Evolutionary conservation across 1,284 basidiomycete genomes (phyloP).

Genomic region (Pseudozyma sp.): DNA sequence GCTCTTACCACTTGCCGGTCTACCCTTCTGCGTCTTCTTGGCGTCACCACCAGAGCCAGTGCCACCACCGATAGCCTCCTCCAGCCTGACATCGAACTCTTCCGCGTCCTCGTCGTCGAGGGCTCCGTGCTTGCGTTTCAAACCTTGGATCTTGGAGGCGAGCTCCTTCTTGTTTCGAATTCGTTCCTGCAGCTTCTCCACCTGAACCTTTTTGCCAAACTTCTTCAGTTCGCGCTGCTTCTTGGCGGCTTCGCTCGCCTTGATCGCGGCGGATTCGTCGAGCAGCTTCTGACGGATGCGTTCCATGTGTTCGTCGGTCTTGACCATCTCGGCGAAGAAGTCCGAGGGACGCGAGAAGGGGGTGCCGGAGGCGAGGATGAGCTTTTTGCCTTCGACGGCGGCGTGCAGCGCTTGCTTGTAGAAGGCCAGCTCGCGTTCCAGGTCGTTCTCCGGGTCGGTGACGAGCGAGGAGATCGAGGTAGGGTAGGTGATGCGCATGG

Average conservation of each 20-base stretch:
- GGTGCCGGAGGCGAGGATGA: constrained; percentile 80
- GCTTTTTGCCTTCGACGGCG: constrained; percentile 79
- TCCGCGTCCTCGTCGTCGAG: constrained; percentile 72
- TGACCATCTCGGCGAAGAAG: constrained; percentile 99
- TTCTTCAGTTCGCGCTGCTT: constrained; percentile 95
- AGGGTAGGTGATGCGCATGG: constrained; percentile 58
- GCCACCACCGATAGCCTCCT: constrained; percentile 70
- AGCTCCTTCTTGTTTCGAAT: constrained; percentile 82
- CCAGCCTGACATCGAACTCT: constrained; percentile 80
- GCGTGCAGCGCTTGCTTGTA: constrained; percentile 94
- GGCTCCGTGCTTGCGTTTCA: constrained; percentile 75
- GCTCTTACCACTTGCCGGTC: constrained; percentile 26
- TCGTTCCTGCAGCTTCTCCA: constrained; percentile 84
- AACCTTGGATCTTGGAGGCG: constrained; percentile 71
- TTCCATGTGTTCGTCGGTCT: constrained; percentile 97
- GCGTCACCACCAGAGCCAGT: not conserved
- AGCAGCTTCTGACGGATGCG: constrained; percentile 89
- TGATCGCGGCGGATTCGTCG: constrained; percentile 88
- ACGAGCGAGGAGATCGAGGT: constrained; percentile 71
- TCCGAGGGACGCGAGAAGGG: constrained; percentile 93
- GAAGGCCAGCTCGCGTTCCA: constrained; percentile 94
- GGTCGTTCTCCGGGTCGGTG: constrained; percentile 79
- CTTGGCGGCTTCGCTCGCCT: constrained; percentile 90
- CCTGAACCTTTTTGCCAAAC: constrained; percentile 95
- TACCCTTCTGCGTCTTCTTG: constrained; percentile 18